Conservation (phyloP, 257 asterid genomes). For the Penstemon eatonii region DNA sequence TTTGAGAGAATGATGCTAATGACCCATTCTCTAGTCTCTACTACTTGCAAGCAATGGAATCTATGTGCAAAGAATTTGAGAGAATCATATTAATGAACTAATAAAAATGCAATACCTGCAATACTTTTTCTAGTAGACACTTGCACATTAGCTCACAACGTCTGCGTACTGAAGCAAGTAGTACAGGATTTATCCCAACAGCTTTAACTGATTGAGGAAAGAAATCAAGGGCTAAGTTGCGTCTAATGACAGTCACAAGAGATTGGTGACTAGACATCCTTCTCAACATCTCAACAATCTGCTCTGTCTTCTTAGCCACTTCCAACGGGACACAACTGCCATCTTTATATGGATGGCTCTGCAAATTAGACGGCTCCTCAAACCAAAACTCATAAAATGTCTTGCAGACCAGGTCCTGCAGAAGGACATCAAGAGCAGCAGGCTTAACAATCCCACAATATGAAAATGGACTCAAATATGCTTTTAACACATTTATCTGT, state of each 20-base stretch:
- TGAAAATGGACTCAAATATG: conserved; percentile 4
- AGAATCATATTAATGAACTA: conserved; percentile 25
- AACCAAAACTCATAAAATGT: conserved; percentile 99
- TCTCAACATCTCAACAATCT: conserved; percentile 87
- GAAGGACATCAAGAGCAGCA: conserved; percentile 27
- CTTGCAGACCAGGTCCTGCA: conserved; percentile 97
- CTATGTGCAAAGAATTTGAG: conserved; percentile 19
- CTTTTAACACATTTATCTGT: conserved; percentile 10
- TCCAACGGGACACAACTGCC: conserved; percentile 94
- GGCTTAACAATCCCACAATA: conserved; percentile 21
- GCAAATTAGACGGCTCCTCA: conserved; percentile 80
- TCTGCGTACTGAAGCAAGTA: conserved; percentile 92
- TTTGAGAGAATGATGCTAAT: conserved; percentile 24
- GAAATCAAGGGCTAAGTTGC: conserved; percentile 88
- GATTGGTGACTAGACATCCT: conserved; percentile 78
- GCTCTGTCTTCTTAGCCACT: conserved; percentile 90
- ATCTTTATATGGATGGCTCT: conserved; percentile 61
- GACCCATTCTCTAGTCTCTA: conserved; percentile 20
- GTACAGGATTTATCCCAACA: conserved; percentile 81
- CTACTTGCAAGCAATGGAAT: conserved; percentile 41
- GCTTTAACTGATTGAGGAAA: conserved; percentile 98
- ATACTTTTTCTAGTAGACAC: conserved; percentile 86
- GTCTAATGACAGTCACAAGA: conserved; percentile 74
- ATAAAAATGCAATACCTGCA: conserved; percentile 62
- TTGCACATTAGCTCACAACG: conserved; percentile 99